Evolutionary conservation across 1,139 yeast genomes (phyloP).

Genomic region (Insectozyma bohioensis): DNA sequence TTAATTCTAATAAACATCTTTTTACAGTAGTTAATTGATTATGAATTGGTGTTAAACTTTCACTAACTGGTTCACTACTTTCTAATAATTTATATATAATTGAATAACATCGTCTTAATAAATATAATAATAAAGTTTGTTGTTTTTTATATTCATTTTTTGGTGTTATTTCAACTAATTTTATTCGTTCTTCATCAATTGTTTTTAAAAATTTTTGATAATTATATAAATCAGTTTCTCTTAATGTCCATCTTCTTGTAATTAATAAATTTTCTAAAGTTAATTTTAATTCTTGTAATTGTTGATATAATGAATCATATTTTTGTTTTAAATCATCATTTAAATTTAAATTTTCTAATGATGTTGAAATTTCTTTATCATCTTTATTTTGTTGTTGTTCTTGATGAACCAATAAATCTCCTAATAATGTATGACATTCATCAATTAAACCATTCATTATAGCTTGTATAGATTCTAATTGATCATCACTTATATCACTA

Average conservation of each 20-base stretch:
- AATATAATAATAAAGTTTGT: constrained; percentile 70
- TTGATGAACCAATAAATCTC: constrained; percentile 56
- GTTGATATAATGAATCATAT: constrained; percentile 25
- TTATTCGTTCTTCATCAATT: constrained; percentile 68
- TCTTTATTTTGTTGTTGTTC: too few species aligned
- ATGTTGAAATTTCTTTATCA: too few species aligned
- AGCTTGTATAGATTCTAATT: constrained; percentile 43
- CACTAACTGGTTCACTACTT: constrained; percentile 92
- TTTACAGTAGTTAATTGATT: constrained; percentile 91
- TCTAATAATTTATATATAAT: constrained; percentile 84
- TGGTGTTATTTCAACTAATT: constrained; percentile 15
- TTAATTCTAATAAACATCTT: constrained; percentile 82
- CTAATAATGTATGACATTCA: constrained; percentile 74
- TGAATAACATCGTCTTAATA: constrained; percentile 87
- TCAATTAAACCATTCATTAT: constrained; percentile 73
- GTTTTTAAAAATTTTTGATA: constrained; percentile 73
- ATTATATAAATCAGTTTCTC: constrained; percentile 88
- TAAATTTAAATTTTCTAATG: constrained; percentile 19
- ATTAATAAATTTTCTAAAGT: constrained; percentile 78
- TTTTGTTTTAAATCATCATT: constrained; percentile 13
- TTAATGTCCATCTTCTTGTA: constrained; percentile 94
- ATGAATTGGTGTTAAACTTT: constrained; percentile 87
- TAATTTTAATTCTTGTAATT: constrained; percentile 61
- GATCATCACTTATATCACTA: constrained; percentile 18
- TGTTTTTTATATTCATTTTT: constrained; percentile 27